Evolutionary conservation across 2,329 filamentous ascomycete species (phyloP), one percentile per base, ranked within the genome.

Genomic region (Elsinoe fawcettii): DNA sequence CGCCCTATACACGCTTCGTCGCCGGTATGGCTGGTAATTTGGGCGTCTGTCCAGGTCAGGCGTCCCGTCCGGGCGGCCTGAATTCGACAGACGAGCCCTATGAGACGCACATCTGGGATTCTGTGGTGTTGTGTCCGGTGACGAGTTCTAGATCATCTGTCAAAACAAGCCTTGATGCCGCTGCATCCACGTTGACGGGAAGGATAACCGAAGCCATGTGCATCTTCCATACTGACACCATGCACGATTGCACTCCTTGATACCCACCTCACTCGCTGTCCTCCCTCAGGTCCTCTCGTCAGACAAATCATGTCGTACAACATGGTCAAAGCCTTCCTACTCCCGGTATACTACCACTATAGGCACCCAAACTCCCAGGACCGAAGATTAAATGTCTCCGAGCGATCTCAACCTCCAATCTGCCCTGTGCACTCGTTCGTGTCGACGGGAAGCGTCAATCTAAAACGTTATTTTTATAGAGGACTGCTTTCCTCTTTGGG

Each of bases 1-100:
- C 9, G 54, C 54, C 11, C 23, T 56, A 16, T 39, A 56, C 30
- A 36, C 43, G 14, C 54, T 56, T 12, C 43, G 20, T 41, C n/a
- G 30, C 22, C 39, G 54, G 2, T 56, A 53, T 18, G 49, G 25
- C 16, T 34, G 34, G 49, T 30, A 39, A 30, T 49, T 37, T 7
- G n/a, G n/a, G n/a, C n/a, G n/a, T 3, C 34, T 3, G 3, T 37
- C 14, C 34, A 37, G 34, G 9, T 37, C 9, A n/a, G 34, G 34
- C 34, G 9, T 37, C 34, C 34, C 34, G 14, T 12, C 34, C n/a
- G n/a, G n/a, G n/a, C n/a, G n/a, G n/a, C 5, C 27, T 30, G 5
- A 9, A 5, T 9, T 30, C 27, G 9, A 5, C 27, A 30, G 5
- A 9, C 27, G 27, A 37, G 34, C 34, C 34, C 34, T 5, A 37